Percentiles rank a stretch among this genome's conserved stretches.
Conservation (phyloP, 768 basidiomycete species). For the Jaapia argillacea region DNA sequence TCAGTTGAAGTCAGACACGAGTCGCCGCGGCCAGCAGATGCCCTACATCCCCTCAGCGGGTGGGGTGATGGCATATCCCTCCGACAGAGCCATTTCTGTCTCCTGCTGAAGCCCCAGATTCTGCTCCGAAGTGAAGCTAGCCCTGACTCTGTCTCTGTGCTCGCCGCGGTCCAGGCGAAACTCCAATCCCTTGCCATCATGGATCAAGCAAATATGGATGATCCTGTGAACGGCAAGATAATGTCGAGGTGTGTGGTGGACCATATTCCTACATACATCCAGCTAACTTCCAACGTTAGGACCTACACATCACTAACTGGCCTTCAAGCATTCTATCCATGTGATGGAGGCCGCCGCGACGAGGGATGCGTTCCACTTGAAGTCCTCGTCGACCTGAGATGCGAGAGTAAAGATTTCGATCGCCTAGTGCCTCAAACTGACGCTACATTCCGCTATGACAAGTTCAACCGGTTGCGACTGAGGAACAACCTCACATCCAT, state of each 20-base stretch:
- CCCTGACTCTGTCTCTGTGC: slow-evolving; percentile 52
- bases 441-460: slow-evolving; percentile 82
- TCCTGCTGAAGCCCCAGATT: slow-evolving; percentile 89
- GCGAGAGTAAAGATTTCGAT: slow-evolving; percentile 77
- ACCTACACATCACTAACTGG: slow-evolving; percentile 72
- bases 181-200: slow-evolving; percentile 72
- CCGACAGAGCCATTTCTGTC: slow-evolving; percentile 65
- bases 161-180: slow-evolving; percentile 74
- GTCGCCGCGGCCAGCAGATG: slow-evolving; percentile 21
- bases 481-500: slow-evolving; percentile 59
- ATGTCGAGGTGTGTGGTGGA: slow-evolving; percentile 56
- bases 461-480: slow-evolving; percentile 85
- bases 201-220: slow-evolving; percentile 69
- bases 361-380: slow-evolving; percentile 76
- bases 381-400: slow-evolving; percentile 76
- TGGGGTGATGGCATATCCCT: slow-evolving; percentile 67
- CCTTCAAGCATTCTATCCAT: slow-evolving; percentile 82
- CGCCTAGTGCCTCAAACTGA: slow-evolving; percentile 86
- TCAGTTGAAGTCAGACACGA: slow-evolving; percentile 27
- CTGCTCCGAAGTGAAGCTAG: slow-evolving; percentile 55
- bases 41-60: slow-evolving; percentile 52
- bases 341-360: slow-evolving; percentile 25
- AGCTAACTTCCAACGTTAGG: slow-evolving; percentile 26
- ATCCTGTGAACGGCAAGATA: slow-evolving; percentile 77
- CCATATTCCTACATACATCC: neutral